Evolutionary conservation across 2,329 filamentous ascomycete genomes (phyloP), one percentile per base, ranked within the genome.

Genomic region (Pseudopyrenochaeta lycopersici): DNA sequence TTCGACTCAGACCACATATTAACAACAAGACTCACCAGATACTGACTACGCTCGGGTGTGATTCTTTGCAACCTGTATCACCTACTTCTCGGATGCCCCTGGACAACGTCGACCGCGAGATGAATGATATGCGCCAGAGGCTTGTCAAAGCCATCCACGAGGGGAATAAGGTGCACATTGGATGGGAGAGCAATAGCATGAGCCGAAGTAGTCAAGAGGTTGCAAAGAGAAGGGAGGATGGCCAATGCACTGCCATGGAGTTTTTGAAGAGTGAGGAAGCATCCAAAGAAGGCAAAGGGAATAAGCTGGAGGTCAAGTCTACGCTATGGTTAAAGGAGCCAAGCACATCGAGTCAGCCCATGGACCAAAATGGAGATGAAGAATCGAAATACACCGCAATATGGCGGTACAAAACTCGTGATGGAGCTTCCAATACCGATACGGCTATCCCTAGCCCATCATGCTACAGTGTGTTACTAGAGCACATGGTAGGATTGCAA

Each of bases 91-190:
- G 20, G 18, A 27, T 1, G 17, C 32, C 49, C 17, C 21, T 45
- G 14, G 17, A 54, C 11, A 44, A 51, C 11, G 29, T 52, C n/a
- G 50, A 45, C 14, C 27, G 41, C 17, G 44, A 38, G 38, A n/a
- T 52, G 21, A 32, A 33, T 5, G 54, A 42, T 4, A 52, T 41
- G 31, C 44, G 27, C 10, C 41, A 52, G 31, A 49, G 45, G 15
- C 42, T 46, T 17, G 31, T 9, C 35, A 46, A 36, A 18, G 35
- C 23, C 1, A 27, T 39, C 7, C 29, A 42, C 18, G 27, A 53
- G 18, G 23, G 29, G 11, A 48, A 39, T 11, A 21, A 36, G 5
- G 44, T 47, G 32, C 11, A 30, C 14, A 4, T n/a, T n/a, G 15
- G 12, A 6, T 15, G 11, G 20, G 23, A 31, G 9, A 11, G 17